Percentiles rank a stretch among this genome's conserved stretches.
phyloP scores from a whole-genome alignment of 1,284 basidiomycete genomes.

The Taiwanofungus camphoratus region DNA sequence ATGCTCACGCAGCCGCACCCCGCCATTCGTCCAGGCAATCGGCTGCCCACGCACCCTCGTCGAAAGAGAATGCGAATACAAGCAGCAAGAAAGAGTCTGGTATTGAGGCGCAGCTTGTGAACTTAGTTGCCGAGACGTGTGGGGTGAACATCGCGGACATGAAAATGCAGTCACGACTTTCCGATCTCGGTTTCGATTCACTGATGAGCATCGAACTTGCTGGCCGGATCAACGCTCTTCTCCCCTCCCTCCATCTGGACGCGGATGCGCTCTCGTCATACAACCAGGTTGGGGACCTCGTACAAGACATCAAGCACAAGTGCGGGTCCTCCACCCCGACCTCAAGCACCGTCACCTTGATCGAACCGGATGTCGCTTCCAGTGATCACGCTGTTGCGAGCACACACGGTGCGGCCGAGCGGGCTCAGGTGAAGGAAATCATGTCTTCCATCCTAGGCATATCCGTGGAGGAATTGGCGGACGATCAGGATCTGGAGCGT shows the following conservation, averaged over 20 bases:
- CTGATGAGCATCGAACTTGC: slow-evolving; percentile 50
- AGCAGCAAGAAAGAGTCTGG: neutral
- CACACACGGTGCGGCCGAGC: slow-evolving; percentile 17
- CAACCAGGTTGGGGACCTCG: slow-evolving; percentile 14
- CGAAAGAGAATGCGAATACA: neutral
- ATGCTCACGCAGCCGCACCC: neutral
- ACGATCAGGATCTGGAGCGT: slow-evolving; percentile 38
- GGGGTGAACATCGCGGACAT: slow-evolving; percentile 30
- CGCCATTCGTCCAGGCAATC: neutral
- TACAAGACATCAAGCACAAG: neutral
- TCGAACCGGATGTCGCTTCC: too few relatives aligned
- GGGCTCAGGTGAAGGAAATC: slow-evolving; percentile 31
- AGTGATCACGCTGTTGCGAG: too few relatives aligned
- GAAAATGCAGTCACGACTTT: slow-evolving; percentile 32
- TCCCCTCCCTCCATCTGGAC: slow-evolving; percentile 30
- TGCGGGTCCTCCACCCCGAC: slow-evolving; percentile 10
- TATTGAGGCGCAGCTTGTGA: slow-evolving; percentile 1
- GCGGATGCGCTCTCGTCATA: slow-evolving; percentile 27
- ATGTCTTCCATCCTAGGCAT: slow-evolving; percentile 47
- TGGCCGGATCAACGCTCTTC: slow-evolving; percentile 30
- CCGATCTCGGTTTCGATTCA: slow-evolving; percentile 48
- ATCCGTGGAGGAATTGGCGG: slow-evolving; percentile 31
- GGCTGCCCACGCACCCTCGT: too few relatives aligned
- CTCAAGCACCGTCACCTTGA: too few relatives aligned
- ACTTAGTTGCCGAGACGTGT: slow-evolving; percentile 40